Base-by-base conservation (phyloP, 2,329 filamentous ascomycete genomes). In the Anthostomella pinea region DNA sequence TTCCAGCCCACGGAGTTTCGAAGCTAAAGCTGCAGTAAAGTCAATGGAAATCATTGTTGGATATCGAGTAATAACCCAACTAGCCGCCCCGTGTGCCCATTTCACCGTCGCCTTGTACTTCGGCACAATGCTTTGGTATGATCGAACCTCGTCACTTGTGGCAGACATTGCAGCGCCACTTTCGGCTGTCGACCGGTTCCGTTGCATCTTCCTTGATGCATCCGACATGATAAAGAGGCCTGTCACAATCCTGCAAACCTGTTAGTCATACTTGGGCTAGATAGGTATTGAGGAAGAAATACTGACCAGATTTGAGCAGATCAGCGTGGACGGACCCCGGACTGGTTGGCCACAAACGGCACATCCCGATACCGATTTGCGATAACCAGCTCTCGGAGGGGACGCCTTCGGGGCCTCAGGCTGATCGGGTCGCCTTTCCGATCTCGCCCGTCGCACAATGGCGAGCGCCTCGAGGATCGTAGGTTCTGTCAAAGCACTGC, bases 221-320 rank as follows among this genome's bases (percentile, higher is more conserved):
- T 30, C 63, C 57, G 19, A 60, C 61, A 46, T 79, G 75, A 38
- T 75, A 76, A 1, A 75, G 49, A 3, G 70, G 66, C 38, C 70
- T 77, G 29, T 43, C 43, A 27, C 38, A 44, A 35, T 44, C 28
- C 39, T 45, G 33, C 14, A 17, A 19, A n/a, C 8, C n/a, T 33
- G 20, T 42, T 50, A 42, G 51, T 36, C 14, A 21, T 21, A n/a
- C 15, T 6, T 19, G 5, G 17, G 9, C 48, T 24, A 49, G 39
- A 27, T 24, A 6, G 2, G 11, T 5, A 22, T 21, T 9, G 24
- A 3, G 8, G 7, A 13, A n/a, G 26, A 34, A 25, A 15, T n/a
- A 58, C 64, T 58, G 53, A 76, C 73, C 59, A 67, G 63, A 44
- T 75, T 74, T 4, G 64, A 59, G 51, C 75, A 79, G 17, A 75